phyloP scores from a whole-genome alignment of 2,329 filamentous ascomycete genomes.

The Penicillium sp. region DNA sequence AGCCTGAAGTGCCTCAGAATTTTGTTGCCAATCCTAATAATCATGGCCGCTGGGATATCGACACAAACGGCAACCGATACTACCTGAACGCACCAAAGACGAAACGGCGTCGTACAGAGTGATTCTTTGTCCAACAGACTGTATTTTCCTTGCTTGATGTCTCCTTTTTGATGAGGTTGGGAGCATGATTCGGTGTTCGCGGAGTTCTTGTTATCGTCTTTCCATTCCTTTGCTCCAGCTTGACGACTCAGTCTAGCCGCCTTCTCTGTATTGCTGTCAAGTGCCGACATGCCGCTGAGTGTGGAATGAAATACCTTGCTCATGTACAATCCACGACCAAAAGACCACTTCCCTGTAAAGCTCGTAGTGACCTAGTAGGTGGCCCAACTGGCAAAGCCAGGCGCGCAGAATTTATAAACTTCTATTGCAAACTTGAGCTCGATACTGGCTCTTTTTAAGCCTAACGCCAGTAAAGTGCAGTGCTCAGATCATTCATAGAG shows the following conservation, averaged over 20 bases:
- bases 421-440: too few species aligned
- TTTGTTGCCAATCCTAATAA: conserved; percentile 31
- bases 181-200: neutral
- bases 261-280: neutral
- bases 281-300: too few species aligned
- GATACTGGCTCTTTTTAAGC: neutral
- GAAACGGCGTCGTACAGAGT: conserved; percentile 2
- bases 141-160: neutral
- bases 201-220: neutral
- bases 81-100: conserved; percentile 24
- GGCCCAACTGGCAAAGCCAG: neutral
- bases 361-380: neutral
- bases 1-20: conserved; percentile 15
- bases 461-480: neutral
- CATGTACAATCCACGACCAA: neutral
- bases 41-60: conserved; percentile 25
- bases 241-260: neutral
- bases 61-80: conserved; percentile 12
- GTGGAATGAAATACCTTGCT: neutral
- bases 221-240: neutral
- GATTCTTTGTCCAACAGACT: neutral
- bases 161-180: neutral
- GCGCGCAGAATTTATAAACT: neutral
- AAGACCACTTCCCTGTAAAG: neutral
- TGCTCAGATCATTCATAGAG: neutral